Percentiles rank a stretch among this genome's conserved stretches.
Conservation (phyloP, 2,329 filamentous ascomycete species). For the Arachnomyces sp. region DNA sequence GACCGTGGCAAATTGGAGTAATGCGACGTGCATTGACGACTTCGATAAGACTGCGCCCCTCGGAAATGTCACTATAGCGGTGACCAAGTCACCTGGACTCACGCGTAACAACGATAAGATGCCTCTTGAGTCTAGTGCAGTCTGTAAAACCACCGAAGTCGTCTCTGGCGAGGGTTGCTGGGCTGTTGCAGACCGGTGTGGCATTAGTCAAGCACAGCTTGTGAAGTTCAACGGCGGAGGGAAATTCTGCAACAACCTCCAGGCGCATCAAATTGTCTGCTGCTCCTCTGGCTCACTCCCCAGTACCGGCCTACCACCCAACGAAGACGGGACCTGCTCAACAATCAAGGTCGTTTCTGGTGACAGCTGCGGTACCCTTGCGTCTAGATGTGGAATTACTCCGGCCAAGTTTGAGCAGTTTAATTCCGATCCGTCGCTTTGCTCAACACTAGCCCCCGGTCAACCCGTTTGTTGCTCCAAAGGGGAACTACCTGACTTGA, state of each 20-base stretch:
- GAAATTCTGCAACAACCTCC: background rate
- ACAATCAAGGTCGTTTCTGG: conserved; percentile 25
- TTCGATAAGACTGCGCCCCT: background rate
- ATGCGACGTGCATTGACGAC: conserved; percentile 1
- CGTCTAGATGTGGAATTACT: conserved; percentile 33
- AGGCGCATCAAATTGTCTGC: background rate
- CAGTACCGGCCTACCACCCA: background rate
- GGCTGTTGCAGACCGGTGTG: background rate
- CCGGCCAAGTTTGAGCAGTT: conserved; percentile 30
- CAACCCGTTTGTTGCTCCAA: conserved; percentile 31
- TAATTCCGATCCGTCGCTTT: conserved; percentile 25
- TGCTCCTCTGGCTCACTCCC: background rate
- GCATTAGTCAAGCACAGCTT: background rate
- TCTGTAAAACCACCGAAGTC: background rate
- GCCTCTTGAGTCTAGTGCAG: background rate
- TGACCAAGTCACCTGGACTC: background rate
- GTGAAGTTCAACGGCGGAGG: background rate
- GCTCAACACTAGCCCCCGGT: conserved; percentile 23
- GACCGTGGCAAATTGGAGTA: conserved; percentile 2
- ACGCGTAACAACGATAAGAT: background rate
- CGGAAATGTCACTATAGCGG: background rate
- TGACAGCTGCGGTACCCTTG: conserved; percentile 32
- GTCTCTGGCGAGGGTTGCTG: background rate
- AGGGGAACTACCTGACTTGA: conserved; percentile 29
- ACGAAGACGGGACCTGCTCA: background rate